Conservation (phyloP, 768 basidiomycete genomes). For the Strobilomyces confusus region DNA sequence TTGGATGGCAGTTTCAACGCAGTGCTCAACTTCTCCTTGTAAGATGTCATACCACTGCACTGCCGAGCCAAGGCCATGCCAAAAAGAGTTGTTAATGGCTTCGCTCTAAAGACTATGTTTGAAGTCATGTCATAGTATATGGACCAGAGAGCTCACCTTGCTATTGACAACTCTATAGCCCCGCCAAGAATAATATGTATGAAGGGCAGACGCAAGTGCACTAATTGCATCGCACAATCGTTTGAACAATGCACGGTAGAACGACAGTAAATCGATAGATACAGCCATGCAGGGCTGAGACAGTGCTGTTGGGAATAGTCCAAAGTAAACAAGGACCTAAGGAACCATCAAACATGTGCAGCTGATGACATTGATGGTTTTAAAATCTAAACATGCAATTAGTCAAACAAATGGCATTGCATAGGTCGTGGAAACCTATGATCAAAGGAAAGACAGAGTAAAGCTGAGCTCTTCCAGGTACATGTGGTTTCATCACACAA, state of each 20-base stretch:
- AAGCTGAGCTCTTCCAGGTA: not conserved
- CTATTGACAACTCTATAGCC: not conserved
- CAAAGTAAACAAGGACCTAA: not conserved
- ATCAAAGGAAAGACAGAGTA: not conserved
- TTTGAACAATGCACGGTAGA: not conserved
- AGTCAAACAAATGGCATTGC: too few relatives aligned
- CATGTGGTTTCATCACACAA: not conserved
- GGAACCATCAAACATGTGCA: not conserved
- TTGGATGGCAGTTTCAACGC: not conserved
- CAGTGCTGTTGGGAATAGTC: not conserved
- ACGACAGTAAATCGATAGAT: not conserved
- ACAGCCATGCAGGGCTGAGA: conserved; percentile 1
- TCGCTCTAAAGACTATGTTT: too few relatives aligned
- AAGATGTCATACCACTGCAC: not conserved
- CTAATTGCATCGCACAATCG: not conserved
- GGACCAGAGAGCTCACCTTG: not conserved
- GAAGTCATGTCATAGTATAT: too few relatives aligned
- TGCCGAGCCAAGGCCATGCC: not conserved
- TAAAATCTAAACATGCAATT: too few relatives aligned
- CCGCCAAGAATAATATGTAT: not conserved
- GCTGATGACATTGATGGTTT: not conserved
- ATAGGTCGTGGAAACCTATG: conserved; percentile 15
- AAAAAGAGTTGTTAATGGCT: not conserved
- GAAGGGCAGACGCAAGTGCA: not conserved
- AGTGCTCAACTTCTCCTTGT: not conserved